Base-by-base conservation (phyloP, 257 asterid species). In the Forsythia suspensa region DNA sequence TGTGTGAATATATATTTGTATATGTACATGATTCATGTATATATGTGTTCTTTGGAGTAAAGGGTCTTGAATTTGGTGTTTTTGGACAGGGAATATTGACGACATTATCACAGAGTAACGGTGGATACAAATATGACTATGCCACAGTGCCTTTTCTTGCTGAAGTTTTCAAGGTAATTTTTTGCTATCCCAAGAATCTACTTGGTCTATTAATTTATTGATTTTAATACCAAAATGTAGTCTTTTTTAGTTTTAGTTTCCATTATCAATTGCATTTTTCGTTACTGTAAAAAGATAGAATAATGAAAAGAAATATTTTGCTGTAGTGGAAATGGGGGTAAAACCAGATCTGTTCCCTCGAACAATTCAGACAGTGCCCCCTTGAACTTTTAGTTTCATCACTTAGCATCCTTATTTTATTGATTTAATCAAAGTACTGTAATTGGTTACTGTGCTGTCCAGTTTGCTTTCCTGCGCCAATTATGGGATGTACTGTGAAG, bases 111-210 rank as follows among this genome's bases (percentile, higher is more conserved):
- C 98, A 95, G 87, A 95, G 90, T 78, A 82, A 93, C 87, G 97
- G 99, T 42, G 89, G 92, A 11, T 95, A 95, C 86, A 86, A 81
- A 52, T 95, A 93, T 87, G 97, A 95, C 80, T 95, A 95, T 68
- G 96, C 99, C 18, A 96, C 99, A 46, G 98, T 96, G 79, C 98
- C 99, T 79, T 96, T 96, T 81, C 99, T 94, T 73, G 98, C 99
- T 87, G 99, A 96, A 82, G 89, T 91, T 81, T 96, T 89, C 63
- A 96, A 96, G 99, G 99, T 24, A 82, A 11, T 73, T 37, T 11
- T 24, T 44, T 44, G 24, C 16, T 8, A 61, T 21, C 3, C 34
- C 3, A 13, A 29, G 34, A 57, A 20, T 40, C 63, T 70, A 34
- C 9, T 36, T 9, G 0, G 18, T 20, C 15, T 8, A 7, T 57